Evolutionary conservation across 495 filamentous ascomycete species (phyloP), one percentile per base, ranked within the genome.

Genomic region (Aspergillus taichungensis): DNA sequence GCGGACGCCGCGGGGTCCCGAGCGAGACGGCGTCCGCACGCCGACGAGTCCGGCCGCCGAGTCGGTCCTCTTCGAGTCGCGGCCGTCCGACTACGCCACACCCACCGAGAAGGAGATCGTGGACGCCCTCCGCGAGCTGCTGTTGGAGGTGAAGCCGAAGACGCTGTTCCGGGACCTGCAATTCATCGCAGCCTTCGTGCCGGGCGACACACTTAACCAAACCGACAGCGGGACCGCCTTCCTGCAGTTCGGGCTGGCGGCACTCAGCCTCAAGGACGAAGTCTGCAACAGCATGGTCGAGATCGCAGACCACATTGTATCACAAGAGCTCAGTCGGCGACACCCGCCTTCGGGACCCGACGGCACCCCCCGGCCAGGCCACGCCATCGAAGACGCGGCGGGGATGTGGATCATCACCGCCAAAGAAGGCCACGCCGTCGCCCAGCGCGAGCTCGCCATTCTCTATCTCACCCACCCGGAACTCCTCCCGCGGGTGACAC

Each of bases 161-260:
- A 91, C 91, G 0, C 74, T 98, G 1, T 97, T 95, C 72, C 86
- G 92, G 27, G 92, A 98, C 59, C 68, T 98, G 7, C 92, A 98
- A 57, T 95, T 87, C 59, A 94, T 98, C 52, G 88, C 91, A 3
- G 82, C 92, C 0, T 95, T 98, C 56, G 84, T 96, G 18, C 85
- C 92, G 6, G 69, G 81, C 7, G 74, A 81, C 6, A 79, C 85
- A 6, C 74, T 98, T 9, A 89, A 92, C 67, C 85, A 86, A 51
- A 91, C 84, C 0, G 84, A 90, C 40, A 78, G 82, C 32, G 91
- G 88, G 30, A 95, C 91, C 50, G 88, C 92, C 0, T 98, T 97
- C 63, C 88, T 94, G 79, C 88, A 98, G 59, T 87, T 90, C 32
- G 87, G 85, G 2, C 74, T 95, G 11, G 92, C 92, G 9, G 89